Base-by-base conservation (phyloP, 257 asterid genomes). In the Thymus mandschuricus region DNA sequence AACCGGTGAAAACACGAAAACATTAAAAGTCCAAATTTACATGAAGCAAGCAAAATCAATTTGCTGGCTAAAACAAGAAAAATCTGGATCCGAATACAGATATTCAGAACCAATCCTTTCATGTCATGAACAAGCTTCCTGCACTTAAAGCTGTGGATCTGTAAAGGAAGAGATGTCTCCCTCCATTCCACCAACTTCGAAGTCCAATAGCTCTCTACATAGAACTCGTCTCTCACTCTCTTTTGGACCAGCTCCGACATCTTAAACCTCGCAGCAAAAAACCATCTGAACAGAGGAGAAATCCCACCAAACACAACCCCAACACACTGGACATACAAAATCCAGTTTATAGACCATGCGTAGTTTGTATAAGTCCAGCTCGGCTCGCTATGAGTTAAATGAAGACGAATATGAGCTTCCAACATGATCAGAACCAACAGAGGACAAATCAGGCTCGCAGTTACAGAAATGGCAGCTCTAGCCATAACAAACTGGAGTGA, bases 161-260 rank as follows among this genome's bases (percentile, higher is more conserved):
- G 48, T 10, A 69, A 60, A 15, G 70, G 75, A 1, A 81, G 28
- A 2, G 86, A 46, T 4, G 79, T 72, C 1, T 76, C 71, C 38
- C 62, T 76, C 78, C 81, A 81, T 15, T 81, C 74, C 44, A 49
- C 55, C 69, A 81, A 30, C 73, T 8, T 60, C 28, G 64, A 66
- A 13, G 72, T 80, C 84, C 81, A 80, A 28, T 76, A 76, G 2
- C n/a, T 15, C 64, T 80, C 81, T 2, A 76, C 64, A 62, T 63
- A 59, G 4, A 80, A 50, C 50, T 56, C 79, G 3, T 76, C 71
- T 8, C 35, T 72, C 8, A 65, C 54, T 50, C 21, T 64, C 1
- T n/a, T 52, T 4, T 15, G 21, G 29, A 29, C 3, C 8, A 43
- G 41, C 29, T 27, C 50, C 55, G 68, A 46, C 29, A 64, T 31